phyloP scores from a whole-genome alignment of 164 flowering plant genomes.

The Liquidambar formosana region DNA sequence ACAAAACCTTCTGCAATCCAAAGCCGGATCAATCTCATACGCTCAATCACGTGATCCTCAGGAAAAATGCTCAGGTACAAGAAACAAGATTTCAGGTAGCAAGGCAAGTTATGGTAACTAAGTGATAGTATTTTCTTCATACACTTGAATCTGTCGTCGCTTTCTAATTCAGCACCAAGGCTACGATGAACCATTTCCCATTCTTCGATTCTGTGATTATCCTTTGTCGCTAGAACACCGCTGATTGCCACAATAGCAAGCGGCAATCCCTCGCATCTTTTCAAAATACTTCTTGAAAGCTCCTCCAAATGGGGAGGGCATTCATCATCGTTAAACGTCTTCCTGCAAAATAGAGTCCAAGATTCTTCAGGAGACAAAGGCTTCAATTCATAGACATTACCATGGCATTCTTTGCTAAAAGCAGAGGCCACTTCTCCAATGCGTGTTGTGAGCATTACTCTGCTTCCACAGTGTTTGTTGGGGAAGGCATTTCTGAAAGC shows the following conservation, averaged over 20 bases:
- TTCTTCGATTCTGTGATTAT: neutral
- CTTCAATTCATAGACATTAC: conserved; percentile 1
- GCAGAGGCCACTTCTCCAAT: conserved; percentile 10
- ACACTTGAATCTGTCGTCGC: neutral
- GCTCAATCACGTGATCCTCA: conserved; percentile 2
- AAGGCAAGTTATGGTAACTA: conserved; percentile 20
- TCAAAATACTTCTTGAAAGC: neutral
- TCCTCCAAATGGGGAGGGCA: conserved; percentile 27
- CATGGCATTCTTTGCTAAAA: conserved; percentile 8
- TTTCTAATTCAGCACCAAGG: conserved; percentile 4
- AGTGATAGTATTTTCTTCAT: neutral
- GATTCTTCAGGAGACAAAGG: conserved; percentile 12
- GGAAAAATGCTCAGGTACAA: conserved; percentile 14
- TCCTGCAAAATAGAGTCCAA: conserved; percentile 15
- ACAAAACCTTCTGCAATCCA: conserved; percentile 24
- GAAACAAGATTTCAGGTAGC: conserved; percentile 11
- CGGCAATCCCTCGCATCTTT: conserved; percentile 19
- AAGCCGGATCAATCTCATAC: conserved; percentile 11
- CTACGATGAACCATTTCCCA: conserved; percentile 13
- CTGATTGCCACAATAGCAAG: conserved; percentile 23
- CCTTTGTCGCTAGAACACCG: conserved; percentile 8
- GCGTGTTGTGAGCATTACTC: conserved; percentile 28
- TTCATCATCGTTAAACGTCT: conserved; percentile 8
- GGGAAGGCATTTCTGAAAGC: conserved; percentile 18
- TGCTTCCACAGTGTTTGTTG: conserved; percentile 9